These are phyloP conservation scores for Pleurotus giganteus DNA, from an alignment of 768 basidiomycete genomes.

Conservation along the genomic window DNA sequence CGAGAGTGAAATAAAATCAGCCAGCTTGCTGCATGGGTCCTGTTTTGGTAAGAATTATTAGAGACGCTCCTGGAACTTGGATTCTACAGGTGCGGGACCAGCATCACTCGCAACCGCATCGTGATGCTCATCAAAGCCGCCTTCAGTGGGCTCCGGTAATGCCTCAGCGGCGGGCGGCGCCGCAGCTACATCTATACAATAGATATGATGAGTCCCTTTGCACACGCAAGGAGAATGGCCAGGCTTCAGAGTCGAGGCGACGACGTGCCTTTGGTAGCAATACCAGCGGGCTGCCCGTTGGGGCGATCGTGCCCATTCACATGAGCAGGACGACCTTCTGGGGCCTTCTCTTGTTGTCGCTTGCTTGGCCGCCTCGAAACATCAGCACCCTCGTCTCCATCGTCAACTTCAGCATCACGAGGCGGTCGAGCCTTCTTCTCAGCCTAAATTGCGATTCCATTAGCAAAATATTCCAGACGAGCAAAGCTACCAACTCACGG, in stretches of 20 bases:
- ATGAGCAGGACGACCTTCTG: conserved; percentile 50
- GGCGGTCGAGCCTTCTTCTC: conserved; percentile 33
- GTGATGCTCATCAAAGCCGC: background rate
- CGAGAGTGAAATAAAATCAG: background rate
- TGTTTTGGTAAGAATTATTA: background rate
- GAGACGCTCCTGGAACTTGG: conserved; percentile 4
- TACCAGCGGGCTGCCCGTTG: background rate
- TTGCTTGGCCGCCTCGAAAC: conserved; percentile 46
- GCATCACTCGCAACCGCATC: background rate
- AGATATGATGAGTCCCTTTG: background rate
- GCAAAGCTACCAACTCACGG: conserved; percentile 46
- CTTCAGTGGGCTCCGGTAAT: background rate
- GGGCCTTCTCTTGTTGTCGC: conserved; percentile 73
- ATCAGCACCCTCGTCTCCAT: conserved; percentile 26
- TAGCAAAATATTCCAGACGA: background rate
- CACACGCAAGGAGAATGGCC: background rate
- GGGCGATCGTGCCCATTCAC: background rate
- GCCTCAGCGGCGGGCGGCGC: background rate
- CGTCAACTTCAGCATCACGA: conserved; percentile 13
- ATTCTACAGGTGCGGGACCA: conserved; percentile 3
- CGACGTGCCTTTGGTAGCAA: background rate
- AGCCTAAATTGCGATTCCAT: conserved; percentile 19
- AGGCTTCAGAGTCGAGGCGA: background rate
- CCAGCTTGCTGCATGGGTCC: background rate
- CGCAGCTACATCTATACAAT: background rate